Conservation (phyloP, 352 stramenopile species). For the Phytophthora sp. region DNA sequence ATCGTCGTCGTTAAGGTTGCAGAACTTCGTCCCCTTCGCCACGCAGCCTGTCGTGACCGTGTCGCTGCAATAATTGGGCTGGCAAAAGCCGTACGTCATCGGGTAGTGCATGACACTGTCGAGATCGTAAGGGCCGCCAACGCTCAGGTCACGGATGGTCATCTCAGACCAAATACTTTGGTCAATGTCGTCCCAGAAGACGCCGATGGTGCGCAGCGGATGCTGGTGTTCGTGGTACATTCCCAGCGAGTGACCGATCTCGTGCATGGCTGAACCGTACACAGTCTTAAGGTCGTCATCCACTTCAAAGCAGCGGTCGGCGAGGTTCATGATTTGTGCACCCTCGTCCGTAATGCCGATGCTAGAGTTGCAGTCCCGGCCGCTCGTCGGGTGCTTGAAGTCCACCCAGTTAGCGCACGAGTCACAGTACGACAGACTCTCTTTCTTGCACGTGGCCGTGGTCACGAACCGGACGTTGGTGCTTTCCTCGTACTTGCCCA, state of each 20-base stretch:
- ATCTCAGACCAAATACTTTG: constrained; percentile 79
- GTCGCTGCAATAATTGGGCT: constrained; percentile 54
- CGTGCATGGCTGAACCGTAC: constrained; percentile 82
- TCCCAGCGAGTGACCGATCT: constrained; percentile 78
- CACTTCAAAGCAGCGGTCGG: constrained; percentile 78
- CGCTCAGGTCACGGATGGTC: constrained; percentile 68
- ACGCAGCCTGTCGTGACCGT: constrained; percentile 60
- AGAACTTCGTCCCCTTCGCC: constrained; percentile 59
- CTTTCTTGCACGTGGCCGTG: constrained; percentile 51
- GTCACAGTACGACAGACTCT: constrained; percentile 60
- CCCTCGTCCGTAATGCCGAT: constrained; percentile 74
- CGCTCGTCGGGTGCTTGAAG: constrained; percentile 74
- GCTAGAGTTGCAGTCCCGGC: constrained; percentile 80
- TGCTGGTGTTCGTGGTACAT: constrained; percentile 89
- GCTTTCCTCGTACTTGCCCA: constrained; percentile 64
- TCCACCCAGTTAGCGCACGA: constrained; percentile 76
- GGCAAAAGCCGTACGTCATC: constrained; percentile 79
- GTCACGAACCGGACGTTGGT: constrained; percentile 83
- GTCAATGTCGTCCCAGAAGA: constrained; percentile 81
- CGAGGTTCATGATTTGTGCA: constrained; percentile 73
- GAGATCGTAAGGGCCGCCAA: constrained; percentile 72
- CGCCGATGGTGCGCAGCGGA: constrained; percentile 61
- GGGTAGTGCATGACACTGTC: constrained; percentile 87
- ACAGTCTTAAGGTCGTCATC: constrained; percentile 76
- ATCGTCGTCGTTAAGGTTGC: constrained; percentile 74